A percentile compares a stretch with the other conserved stretches of the same genome.
These are phyloP conservation scores for Arthrobotrys pseudoclavata DNA, from an alignment of 2,329 filamentous ascomycete genomes.

Conservation along the genomic window DNA sequence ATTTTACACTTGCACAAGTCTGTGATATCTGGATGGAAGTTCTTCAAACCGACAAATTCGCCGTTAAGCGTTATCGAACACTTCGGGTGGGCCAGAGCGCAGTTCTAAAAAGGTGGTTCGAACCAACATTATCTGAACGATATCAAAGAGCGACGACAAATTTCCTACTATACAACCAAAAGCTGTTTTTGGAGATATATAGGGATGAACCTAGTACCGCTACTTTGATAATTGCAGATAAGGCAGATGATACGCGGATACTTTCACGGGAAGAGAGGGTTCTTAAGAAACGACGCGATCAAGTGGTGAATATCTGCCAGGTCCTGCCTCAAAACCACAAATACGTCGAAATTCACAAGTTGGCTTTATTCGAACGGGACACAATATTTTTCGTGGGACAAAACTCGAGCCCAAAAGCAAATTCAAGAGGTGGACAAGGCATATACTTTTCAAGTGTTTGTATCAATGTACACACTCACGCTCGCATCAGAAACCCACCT, in stretches of 20 bases:
- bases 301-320: background rate
- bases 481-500: background rate
- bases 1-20: slow-evolving; percentile 22
- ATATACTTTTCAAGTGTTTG: background rate
- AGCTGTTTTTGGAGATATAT: slow-evolving; percentile 9
- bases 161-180: slow-evolving; percentile 5
- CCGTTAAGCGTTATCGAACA: slow-evolving; percentile 1
- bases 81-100: background rate
- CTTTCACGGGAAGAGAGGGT: background rate
- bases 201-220: background rate
- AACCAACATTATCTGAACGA: background rate
- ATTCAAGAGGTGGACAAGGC: background rate
- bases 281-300: background rate
- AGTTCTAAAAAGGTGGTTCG: background rate
- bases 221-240: background rate
- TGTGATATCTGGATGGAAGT: slow-evolving; percentile 3
- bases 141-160: slow-evolving; percentile 12
- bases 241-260: background rate
- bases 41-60: slow-evolving; percentile 15
- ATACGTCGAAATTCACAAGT: slow-evolving; percentile 7
- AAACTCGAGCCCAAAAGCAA: background rate
- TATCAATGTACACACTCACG: background rate
- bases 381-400: background rate
- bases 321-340: background rate
- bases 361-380: background rate